These are phyloP conservation scores for Penicillium lividum DNA, from an alignment of 495 filamentous ascomycete species.

Conservation along the genomic window DNA sequence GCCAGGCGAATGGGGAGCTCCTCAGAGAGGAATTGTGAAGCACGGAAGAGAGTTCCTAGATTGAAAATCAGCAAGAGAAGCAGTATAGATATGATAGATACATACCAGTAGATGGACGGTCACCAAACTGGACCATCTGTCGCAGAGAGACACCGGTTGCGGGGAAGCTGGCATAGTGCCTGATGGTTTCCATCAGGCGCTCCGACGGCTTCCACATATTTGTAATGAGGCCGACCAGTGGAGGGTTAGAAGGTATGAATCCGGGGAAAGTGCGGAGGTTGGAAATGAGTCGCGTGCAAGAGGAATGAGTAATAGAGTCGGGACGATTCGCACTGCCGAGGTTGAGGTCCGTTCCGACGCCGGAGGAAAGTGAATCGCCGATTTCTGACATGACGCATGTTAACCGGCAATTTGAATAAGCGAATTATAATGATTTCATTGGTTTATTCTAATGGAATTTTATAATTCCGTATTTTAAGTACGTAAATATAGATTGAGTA, in stretches of 20 bases:
- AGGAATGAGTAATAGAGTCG: conserved; percentile 12
- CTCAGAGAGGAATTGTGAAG: conserved; percentile 97
- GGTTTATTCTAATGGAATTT: not conserved
- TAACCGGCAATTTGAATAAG: not conserved
- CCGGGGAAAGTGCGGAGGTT: conserved; percentile 13
- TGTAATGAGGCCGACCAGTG: conserved; percentile 35
- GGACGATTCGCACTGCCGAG: conserved; percentile 29
- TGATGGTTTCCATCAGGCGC: conserved; percentile 96
- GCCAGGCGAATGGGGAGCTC: conserved; percentile 96
- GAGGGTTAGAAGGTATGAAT: not conserved
- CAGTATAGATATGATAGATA: not conserved
- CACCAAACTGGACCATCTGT: conserved; percentile 99
- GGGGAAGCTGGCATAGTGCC: conserved; percentile 95
- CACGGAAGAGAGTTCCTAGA: conserved; percentile 89
- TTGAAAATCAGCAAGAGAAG: not conserved
- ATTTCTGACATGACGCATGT: conserved; percentile 4
- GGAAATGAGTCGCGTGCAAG: conserved; percentile 34
- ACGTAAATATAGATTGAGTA: no score
- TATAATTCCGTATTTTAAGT: no score
- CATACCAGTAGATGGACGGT: conserved; percentile 81
- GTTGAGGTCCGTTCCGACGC: conserved; percentile 23
- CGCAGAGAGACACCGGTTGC: conserved; percentile 94
- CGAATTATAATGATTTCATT: not conserved
- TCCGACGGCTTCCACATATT: conserved; percentile 90
- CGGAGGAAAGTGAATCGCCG: conserved; percentile 25